Percentiles rank a stretch among this genome's conserved stretches.
Conservation (phyloP, 2,329 filamentous ascomycete genomes). For the Penicillium hesseltinei region DNA sequence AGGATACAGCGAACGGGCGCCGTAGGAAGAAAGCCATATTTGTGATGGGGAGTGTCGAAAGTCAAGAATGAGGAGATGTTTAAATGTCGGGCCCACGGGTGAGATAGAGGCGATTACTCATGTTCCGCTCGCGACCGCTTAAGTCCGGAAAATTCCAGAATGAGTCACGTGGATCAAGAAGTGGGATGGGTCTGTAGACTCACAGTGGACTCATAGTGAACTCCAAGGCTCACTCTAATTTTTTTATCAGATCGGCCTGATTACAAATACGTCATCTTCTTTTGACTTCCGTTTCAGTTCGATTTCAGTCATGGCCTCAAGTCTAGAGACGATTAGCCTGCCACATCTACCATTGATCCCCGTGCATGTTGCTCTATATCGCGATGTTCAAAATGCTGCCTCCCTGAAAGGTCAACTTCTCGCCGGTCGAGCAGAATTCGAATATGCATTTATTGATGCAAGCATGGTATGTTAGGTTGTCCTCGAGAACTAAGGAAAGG, state of each 20-base stretch:
- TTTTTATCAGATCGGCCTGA: constrained; percentile 14
- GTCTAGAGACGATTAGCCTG: constrained; percentile 65
- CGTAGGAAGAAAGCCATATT: constrained; percentile 64
- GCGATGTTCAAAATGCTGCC: constrained; percentile 70
- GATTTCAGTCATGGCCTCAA: constrained; percentile 27
- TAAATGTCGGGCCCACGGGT: constrained; percentile 24
- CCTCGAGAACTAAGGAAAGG: neutral
- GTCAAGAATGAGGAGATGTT: constrained; percentile 13
- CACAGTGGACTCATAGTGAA: neutral
- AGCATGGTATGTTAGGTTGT: constrained; percentile 57
- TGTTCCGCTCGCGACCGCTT: constrained; percentile 8
- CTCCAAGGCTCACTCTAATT: neutral
- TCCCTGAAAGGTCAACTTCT: constrained; percentile 81
- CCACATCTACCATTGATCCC: constrained; percentile 72
- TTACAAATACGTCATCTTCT: constrained; percentile 6
- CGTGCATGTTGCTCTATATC: constrained; percentile 74
- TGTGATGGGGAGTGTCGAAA: constrained; percentile 17
- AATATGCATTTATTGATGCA: constrained; percentile 93
- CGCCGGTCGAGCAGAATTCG: constrained; percentile 77
- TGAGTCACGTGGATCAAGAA: constrained; percentile 6
- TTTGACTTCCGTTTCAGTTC: neutral
- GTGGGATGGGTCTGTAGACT: constrained; percentile 5
- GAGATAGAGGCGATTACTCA: constrained; percentile 24
- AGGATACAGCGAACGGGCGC: constrained; percentile 62
- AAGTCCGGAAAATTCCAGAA: constrained; percentile 15